phyloP scores from a whole-genome alignment of 108 stramenopile genomes.

The Nannochloropsis oceanica region DNA sequence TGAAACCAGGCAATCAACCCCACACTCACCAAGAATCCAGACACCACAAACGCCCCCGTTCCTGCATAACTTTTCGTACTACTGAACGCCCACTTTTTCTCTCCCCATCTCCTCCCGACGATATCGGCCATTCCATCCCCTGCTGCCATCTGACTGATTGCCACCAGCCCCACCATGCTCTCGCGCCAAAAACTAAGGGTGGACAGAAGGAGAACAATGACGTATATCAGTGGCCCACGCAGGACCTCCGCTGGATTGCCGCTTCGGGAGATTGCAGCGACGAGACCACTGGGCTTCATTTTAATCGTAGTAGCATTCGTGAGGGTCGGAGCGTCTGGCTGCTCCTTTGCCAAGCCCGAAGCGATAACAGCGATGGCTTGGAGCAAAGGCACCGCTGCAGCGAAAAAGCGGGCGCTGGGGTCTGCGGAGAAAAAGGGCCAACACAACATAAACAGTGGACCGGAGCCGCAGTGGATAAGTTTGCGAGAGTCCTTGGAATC shows the following conservation, averaged over 20 bases:
- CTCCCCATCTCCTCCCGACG: slow-evolving; percentile 24
- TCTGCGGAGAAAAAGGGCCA: slow-evolving; percentile 37
- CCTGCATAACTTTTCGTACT: slow-evolving; percentile 18
- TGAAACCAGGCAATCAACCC: slow-evolving; percentile 12
- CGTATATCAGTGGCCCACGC: slow-evolving; percentile 39
- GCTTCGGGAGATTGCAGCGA: slow-evolving; percentile 1
- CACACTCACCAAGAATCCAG: slow-evolving; percentile 7
- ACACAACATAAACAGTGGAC: slow-evolving; percentile 29
- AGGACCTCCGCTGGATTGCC: slow-evolving; percentile 31
- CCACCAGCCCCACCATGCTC: slow-evolving; percentile 24
- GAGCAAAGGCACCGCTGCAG: slow-evolving; percentile 28
- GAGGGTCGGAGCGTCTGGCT: background rate
- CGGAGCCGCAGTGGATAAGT: slow-evolving; percentile 34
- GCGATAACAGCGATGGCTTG: slow-evolving; percentile 4
- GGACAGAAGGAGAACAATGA: slow-evolving; percentile 11
- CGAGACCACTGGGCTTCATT: background rate
- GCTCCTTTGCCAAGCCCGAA: background rate
- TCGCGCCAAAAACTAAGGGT: slow-evolving; percentile 19
- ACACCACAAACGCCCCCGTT: slow-evolving; percentile 15
- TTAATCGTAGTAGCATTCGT: background rate
- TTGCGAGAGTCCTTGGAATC: slow-evolving; percentile 28
- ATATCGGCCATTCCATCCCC: slow-evolving; percentile 42
- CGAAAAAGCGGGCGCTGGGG: slow-evolving; percentile 21
- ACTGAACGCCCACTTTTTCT: slow-evolving; percentile 15
- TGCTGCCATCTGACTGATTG: slow-evolving; percentile 34